Evolutionary conservation across 352 stramenopile genomes (phyloP).

Genomic region (Globisporangium middletonii): DNA sequence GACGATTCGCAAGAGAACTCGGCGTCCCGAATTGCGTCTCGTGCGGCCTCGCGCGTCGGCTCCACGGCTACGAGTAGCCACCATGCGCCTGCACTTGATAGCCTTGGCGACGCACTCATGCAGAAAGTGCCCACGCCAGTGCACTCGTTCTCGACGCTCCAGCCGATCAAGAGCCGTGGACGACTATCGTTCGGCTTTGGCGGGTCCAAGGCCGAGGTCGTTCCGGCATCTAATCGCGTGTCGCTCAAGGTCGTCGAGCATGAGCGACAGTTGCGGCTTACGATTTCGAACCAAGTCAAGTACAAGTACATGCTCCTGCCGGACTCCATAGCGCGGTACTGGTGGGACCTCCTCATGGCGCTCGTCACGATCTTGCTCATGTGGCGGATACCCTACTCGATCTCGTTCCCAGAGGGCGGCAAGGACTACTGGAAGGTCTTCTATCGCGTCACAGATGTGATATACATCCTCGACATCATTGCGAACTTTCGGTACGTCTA

Average conservation of each 20-base stretch:
- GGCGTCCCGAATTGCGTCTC: background rate
- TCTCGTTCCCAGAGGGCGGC: slow-evolving; percentile 40
- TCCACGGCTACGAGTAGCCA: background rate
- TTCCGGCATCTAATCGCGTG: slow-evolving; percentile 47
- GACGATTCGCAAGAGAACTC: too few species aligned
- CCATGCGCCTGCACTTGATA: background rate
- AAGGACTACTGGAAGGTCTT: slow-evolving; percentile 41
- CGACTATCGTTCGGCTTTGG: slow-evolving; percentile 7
- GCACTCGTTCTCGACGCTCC: slow-evolving; percentile 6
- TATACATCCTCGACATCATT: slow-evolving; percentile 48
- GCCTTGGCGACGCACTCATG: background rate
- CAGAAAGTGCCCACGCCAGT: background rate
- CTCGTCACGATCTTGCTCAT: slow-evolving; percentile 49
- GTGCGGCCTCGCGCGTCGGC: background rate
- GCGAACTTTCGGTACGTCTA: slow-evolving; percentile 45
- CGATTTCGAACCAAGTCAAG: slow-evolving; percentile 15
- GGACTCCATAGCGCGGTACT: slow-evolving; percentile 38
- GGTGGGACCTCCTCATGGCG: slow-evolving; percentile 47
- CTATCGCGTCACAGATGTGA: slow-evolving; percentile 37
- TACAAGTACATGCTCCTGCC: slow-evolving; percentile 45
- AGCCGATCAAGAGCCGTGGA: slow-evolving; percentile 4
- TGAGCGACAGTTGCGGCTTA: slow-evolving; percentile 34
- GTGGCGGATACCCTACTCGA: slow-evolving; percentile 53
- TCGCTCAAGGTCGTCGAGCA: slow-evolving; percentile 51
- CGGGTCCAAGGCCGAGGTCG: slow-evolving; percentile 26